Percentiles rank a stretch among this genome's conserved stretches.
Evolutionary conservation across 1,139 yeast genomes (phyloP).

Genomic region (Chernovozyma sophiae-reginae): DNA sequence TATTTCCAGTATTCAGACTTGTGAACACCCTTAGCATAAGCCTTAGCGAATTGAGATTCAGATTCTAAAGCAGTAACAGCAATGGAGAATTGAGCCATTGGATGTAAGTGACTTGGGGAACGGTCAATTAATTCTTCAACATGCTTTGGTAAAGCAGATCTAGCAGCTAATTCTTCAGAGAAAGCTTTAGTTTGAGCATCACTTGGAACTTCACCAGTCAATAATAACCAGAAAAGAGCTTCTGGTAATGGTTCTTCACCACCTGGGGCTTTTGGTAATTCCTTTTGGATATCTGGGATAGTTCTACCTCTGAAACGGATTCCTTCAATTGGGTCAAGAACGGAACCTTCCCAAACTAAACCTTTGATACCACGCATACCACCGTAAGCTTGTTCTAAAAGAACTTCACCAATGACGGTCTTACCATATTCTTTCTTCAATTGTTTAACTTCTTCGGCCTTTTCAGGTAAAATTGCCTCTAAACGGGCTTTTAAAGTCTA

Average conservation of each 20-base stretch:
- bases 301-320: conserved; percentile 98
- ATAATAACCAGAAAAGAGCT: conserved; percentile 86
- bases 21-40: conserved; percentile 84
- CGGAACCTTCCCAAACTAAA: conserved; percentile 99
- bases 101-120: conserved; percentile 85
- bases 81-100: conserved; percentile 96
- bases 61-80: conserved; percentile 90
- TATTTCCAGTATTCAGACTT: conserved; percentile 90
- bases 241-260: conserved; percentile 86
- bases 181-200: conserved; percentile 70
- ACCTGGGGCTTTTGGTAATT: conserved; percentile 90
- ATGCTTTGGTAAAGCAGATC: conserved; percentile 81
- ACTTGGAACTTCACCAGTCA: conserved; percentile 88
- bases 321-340: conserved; percentile 96
- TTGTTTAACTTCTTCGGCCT: conserved; percentile 87
- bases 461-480: conserved; percentile 87
- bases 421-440: conserved; percentile 86
- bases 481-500: conserved; percentile 84
- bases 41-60: conserved; percentile 86
- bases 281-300: conserved; percentile 90
- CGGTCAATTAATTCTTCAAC: conserved; percentile 78
- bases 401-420: conserved; percentile 90
- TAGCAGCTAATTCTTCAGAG: conserved; percentile 79
- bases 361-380: conserved; percentile 99
- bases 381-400: conserved; percentile 96